Base-by-base conservation (phyloP, 768 basidiomycete species). In the Termitomyces sp. region DNA sequence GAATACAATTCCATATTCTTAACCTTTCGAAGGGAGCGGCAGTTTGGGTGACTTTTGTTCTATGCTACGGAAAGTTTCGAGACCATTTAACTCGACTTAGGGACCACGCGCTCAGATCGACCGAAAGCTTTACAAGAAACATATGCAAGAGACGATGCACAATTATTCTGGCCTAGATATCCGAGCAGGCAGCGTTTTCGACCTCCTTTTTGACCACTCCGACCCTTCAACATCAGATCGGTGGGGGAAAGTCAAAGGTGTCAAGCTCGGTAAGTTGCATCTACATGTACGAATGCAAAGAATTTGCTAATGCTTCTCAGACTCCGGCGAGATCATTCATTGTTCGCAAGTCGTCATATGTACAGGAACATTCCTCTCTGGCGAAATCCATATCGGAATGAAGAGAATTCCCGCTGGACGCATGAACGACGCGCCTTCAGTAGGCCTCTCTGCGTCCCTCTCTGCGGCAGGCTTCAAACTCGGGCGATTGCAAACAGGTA, bases 41-140 rank as follows among this genome's bases (percentile, higher is more conserved):
- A 0, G 93, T 92, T 34, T 93, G 91, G 89, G 91, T 93, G 57
- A 36, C 82, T 71, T n/a, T 44, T 51, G n/a, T n/a, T n/a, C n/a
- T 33, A 29, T 20, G 34, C 18, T 50, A 46, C 48, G 16, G 3
- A 8, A 39, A 42, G 34, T n/a, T 12, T 28, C 28, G 18, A 41
- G 15, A 20, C 4, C 24, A 4, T 53, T 53, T 18, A 53, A 26
- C 62, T 12, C 20, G 51, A 48, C n/a, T 6, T 54, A 94, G 92
- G 94, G 94, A 18, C 92, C 90, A 13, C 78, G 94, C 59, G 92
- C 93, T 1, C 94, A 95, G 70, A 87, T 96, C 34, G 92, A 94
- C 71, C 78, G 94, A 33, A 88, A 82, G 57, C 66, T 94, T 12
- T 96, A 96, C 75, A 92, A 91, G 70, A 75, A 69, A 46, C 75